Evolutionary conservation across 2,329 filamentous ascomycete species (phyloP).

Genomic region (Colletotrichum salicis): DNA sequence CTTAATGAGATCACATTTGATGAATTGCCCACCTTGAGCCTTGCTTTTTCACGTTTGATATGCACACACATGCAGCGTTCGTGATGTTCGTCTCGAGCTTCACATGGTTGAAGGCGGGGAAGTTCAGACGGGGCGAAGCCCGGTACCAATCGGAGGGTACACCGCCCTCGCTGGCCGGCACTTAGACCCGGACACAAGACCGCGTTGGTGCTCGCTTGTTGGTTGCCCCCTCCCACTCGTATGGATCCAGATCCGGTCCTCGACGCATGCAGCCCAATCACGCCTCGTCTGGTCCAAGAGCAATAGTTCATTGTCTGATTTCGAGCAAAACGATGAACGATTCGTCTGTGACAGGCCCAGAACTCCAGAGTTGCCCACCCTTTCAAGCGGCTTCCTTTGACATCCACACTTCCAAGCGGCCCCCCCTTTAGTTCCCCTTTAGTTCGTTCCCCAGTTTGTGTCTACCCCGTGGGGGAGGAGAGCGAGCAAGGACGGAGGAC

Average conservation of each 20-base stretch:
- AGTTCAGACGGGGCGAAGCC: background rate
- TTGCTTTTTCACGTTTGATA: conserved; percentile 2
- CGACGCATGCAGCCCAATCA: conserved; percentile 22
- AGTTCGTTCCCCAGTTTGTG: background rate
- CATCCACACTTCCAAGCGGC: background rate
- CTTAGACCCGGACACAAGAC: conserved; percentile 19
- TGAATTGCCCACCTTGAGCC: background rate
- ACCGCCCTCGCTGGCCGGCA: background rate
- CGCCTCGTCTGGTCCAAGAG: background rate
- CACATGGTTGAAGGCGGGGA: background rate
- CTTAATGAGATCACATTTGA: conserved; percentile 5
- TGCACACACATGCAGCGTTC: conserved; percentile 10
- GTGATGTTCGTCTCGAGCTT: conserved; percentile 4
- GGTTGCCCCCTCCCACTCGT: background rate
- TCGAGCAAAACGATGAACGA: background rate
- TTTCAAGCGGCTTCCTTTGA: conserved; percentile 4
- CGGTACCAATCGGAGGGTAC: conserved; percentile 15
- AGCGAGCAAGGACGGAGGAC: background rate
- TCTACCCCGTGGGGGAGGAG: conserved; percentile 3
- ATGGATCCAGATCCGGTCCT: conserved; percentile 7
- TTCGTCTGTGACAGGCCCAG: conserved; percentile 6
- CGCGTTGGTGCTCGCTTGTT: background rate
- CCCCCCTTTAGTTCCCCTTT: background rate
- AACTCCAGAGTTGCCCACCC: background rate
- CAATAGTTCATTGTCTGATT: background rate